These are phyloP conservation scores for Pseudogymnoascus destructans DNA, from an alignment of 2,329 filamentous ascomycete species.

Conservation along the genomic window DNA sequence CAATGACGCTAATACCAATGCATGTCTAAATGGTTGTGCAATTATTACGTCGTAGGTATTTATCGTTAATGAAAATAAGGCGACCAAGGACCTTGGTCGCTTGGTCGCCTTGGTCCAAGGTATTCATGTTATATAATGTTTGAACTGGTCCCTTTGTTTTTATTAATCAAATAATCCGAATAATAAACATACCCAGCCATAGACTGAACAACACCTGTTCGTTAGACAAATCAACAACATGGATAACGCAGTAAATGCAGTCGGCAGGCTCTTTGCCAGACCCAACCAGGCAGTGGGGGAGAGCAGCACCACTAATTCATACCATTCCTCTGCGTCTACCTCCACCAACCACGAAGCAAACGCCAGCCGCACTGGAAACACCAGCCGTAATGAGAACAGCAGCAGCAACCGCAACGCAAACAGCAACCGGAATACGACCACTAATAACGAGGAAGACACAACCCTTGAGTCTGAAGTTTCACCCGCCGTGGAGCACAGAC, in stretches of 20 bases:
- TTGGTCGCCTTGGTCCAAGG: too few relatives aligned
- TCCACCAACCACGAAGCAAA: background rate
- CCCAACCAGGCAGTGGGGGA: slow-evolving; percentile 4
- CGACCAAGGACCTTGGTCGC: too few relatives aligned
- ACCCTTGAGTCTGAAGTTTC: slow-evolving; percentile 13
- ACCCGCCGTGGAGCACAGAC: slow-evolving; percentile 16
- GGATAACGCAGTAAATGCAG: slow-evolving; percentile 16
- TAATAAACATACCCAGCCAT: background rate
- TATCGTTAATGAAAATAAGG: background rate
- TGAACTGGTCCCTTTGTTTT: background rate
- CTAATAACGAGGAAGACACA: slow-evolving; percentile 11
- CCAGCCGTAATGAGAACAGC: background rate
- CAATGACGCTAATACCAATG: background rate
- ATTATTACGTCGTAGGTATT: background rate
- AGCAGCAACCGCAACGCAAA: background rate
- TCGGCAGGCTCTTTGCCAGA: slow-evolving; percentile 15
- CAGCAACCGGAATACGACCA: background rate
- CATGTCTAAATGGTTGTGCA: background rate
- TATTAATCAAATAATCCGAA: background rate
- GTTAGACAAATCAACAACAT: background rate
- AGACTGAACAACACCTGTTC: background rate
- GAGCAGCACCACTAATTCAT: background rate
- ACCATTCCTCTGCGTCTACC: background rate
- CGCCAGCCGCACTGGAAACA: background rate
- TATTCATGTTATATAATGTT: background rate